A percentile compares a stretch with the other conserved stretches of the same genome.
Conservation (phyloP, 805 yeast genomes). For the Candida ovalis region DNA sequence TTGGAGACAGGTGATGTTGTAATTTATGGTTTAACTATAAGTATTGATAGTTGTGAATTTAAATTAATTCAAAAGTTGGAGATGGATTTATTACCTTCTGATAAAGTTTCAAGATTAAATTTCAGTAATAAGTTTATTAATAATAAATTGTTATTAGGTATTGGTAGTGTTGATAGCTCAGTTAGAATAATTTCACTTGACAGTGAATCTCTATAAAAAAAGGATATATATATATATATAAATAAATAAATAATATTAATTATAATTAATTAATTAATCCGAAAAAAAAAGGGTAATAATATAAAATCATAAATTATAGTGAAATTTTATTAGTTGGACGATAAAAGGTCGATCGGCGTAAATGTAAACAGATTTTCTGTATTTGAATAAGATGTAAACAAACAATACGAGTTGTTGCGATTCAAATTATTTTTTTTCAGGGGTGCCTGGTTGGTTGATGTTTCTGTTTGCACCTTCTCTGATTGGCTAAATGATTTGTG, state of each 20-base stretch:
- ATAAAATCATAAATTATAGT: too few species aligned
- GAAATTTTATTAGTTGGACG: too few species aligned
- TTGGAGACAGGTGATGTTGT: constrained; percentile 62
- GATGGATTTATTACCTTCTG: constrained; percentile 50
- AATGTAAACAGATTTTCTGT: not conserved
- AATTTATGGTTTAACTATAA: constrained; percentile 40
- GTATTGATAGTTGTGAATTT: constrained; percentile 27
- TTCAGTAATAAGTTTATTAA: constrained; percentile 41
- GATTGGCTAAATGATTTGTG: too few species aligned
- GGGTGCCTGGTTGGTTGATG: not conserved
- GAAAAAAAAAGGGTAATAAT: not conserved
- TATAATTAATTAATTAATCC: not conserved
- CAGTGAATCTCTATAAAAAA: not conserved
- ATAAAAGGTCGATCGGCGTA: not conserved
- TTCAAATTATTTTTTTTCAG: not conserved
- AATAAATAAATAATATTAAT: not conserved
- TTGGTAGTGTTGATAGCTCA: constrained; percentile 65
- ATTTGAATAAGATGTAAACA: not conserved
- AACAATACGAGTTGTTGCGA: not conserved
- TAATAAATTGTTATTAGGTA: constrained; percentile 42
- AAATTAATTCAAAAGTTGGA: constrained; percentile 33
- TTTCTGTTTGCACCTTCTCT: not conserved
- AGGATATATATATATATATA: not conserved
- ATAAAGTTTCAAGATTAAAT: constrained; percentile 54
- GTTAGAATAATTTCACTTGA: constrained; percentile 34